Conservation (phyloP, 2,329 filamentous ascomycete species). For the Juglanconis oblonga region DNA sequence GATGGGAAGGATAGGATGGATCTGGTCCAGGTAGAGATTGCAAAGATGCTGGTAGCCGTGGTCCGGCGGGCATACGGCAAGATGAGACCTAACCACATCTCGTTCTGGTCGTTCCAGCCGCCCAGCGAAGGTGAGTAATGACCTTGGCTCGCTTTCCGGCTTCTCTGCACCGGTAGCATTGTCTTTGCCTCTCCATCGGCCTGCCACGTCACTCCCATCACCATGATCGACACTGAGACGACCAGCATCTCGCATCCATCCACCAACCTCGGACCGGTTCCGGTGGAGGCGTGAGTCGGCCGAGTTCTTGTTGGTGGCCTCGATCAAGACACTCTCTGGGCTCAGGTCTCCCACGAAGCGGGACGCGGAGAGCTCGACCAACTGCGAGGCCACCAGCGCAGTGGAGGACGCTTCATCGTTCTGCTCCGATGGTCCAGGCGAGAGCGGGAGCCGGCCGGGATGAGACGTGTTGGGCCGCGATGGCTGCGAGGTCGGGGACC, state of each 20-base stretch:
- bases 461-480: constrained; percentile 9
- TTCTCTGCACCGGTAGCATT: not conserved
- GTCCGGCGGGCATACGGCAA: constrained; percentile 45
- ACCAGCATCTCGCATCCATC: constrained; percentile 32
- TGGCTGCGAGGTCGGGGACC: not conserved
- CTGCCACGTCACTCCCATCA: constrained; percentile 8
- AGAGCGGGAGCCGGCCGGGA: constrained; percentile 22
- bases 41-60: constrained; percentile 44
- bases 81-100: constrained; percentile 30
- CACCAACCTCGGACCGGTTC: constrained; percentile 12
- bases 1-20: constrained; percentile 54
- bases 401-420: constrained; percentile 22
- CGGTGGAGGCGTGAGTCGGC: not conserved
- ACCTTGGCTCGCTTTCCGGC: not conserved
- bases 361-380: constrained; percentile 28
- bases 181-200: not conserved
- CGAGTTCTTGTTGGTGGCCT: constrained; percentile 19
- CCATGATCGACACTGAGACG: constrained; percentile 28
- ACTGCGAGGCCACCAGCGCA: constrained; percentile 24
- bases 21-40: constrained; percentile 46
- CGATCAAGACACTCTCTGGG: constrained; percentile 30
- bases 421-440: constrained; percentile 19
- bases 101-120: not conserved
- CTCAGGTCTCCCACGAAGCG: constrained; percentile 34
- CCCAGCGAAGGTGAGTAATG: not conserved